Evolutionary conservation across 164 flowering plant genomes (phyloP).

Genomic region (Kalanchoe fedtschenkoi): DNA sequence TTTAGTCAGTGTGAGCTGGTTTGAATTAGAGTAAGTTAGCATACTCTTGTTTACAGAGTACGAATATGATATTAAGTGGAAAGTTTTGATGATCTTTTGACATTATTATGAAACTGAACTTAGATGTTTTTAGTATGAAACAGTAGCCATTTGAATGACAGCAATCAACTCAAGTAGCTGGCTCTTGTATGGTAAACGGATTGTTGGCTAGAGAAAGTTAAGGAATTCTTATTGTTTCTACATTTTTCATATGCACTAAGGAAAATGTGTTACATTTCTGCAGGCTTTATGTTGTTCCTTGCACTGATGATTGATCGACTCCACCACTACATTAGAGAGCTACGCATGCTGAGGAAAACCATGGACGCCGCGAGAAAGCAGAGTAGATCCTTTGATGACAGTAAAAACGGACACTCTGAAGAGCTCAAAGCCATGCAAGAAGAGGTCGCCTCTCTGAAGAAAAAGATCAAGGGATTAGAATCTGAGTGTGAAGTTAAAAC

Average conservation of each 20-base stretch:
- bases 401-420: slow-evolving; percentile 18
- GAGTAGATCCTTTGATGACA: slow-evolving; percentile 23
- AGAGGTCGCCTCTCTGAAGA: slow-evolving; percentile 19
- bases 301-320: slow-evolving; percentile 45
- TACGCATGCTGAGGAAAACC: slow-evolving; percentile 35
- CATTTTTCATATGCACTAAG: too few species aligned
- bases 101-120: too few species aligned
- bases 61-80: too few species aligned
- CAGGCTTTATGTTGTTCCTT: slow-evolving; percentile 51
- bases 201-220: not conserved
- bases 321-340: slow-evolving; percentile 53
- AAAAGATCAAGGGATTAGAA: slow-evolving; percentile 25
- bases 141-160: too few species aligned
- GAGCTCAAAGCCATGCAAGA: slow-evolving; percentile 24
- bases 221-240: not conserved
- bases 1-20: not conserved
- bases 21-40: not conserved
- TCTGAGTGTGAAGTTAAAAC: slow-evolving; percentile 18
- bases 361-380: slow-evolving; percentile 43
- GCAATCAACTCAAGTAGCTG: not conserved
- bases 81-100: too few species aligned
- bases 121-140: too few species aligned
- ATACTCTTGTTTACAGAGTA: not conserved
- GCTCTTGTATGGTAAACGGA: too few species aligned
- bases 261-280: slow-evolving; percentile 4